phyloP scores from a whole-genome alignment of 352 stramenopile genomes.

The Blastocystis sp. region DNA sequence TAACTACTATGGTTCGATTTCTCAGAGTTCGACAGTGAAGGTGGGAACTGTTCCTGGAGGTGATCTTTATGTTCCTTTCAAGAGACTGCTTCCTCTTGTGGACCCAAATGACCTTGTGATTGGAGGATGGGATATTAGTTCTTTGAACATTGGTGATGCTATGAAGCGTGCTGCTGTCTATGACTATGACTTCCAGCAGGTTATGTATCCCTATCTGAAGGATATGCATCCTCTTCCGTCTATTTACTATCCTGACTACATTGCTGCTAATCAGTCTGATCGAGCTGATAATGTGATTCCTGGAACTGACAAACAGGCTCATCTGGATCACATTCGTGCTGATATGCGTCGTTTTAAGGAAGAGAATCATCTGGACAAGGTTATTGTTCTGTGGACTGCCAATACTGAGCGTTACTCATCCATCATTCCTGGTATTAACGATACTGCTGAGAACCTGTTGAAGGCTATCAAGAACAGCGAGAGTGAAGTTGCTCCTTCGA shows the following conservation, averaged over 20 bases:
- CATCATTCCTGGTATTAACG: conserved; percentile 92
- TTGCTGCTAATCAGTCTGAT: conserved; percentile 95
- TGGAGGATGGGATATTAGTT: conserved; percentile 95
- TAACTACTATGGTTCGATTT: conserved; percentile 95
- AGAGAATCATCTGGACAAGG: conserved; percentile 85
- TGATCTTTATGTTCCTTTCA: conserved; percentile 91
- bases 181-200: conserved; percentile 89
- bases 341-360: conserved; percentile 93
- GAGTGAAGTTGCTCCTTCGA: conserved; percentile 84
- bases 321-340: conserved; percentile 69
- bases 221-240: conserved; percentile 88
- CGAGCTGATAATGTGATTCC: conserved; percentile 91
- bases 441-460: conserved; percentile 91
- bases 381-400: conserved; percentile 96
- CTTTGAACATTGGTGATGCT: conserved; percentile 86
- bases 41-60: conserved; percentile 83
- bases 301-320: conserved; percentile 86
- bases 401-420: conserved; percentile 97
- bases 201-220: conserved; percentile 90
- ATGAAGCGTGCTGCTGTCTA: conserved; percentile 89
- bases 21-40: conserved; percentile 88
- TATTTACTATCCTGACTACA: conserved; percentile 98
- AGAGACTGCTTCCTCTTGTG: conserved; percentile 91
- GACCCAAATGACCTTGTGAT: conserved; percentile 93
- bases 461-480: conserved; percentile 87